Evolutionary conservation across 1,139 yeast species (phyloP).

Genomic region (Pichia terricola): DNA sequence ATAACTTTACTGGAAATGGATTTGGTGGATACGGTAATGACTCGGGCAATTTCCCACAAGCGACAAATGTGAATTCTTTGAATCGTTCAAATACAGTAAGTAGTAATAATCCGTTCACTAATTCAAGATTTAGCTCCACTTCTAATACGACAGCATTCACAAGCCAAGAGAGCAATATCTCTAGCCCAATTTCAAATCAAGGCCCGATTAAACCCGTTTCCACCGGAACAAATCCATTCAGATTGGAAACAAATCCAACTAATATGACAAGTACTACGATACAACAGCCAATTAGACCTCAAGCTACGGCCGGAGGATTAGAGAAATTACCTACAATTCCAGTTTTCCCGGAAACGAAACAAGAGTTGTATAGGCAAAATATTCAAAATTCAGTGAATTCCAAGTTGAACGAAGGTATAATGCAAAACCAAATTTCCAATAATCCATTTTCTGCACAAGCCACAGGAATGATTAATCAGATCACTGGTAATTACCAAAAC

Average conservation of each 20-base stretch:
- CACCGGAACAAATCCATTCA: slow-evolving; percentile 44
- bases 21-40: slow-evolving; percentile 5
- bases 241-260: slow-evolving; percentile 15
- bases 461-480: slow-evolving; percentile 14
- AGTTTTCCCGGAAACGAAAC: slow-evolving; percentile 56
- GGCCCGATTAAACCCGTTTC: slow-evolving; percentile 12
- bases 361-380: slow-evolving; percentile 12
- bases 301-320: slow-evolving; percentile 60
- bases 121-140: slow-evolving; percentile 17
- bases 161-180: slow-evolving; percentile 2
- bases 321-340: slow-evolving; percentile 53
- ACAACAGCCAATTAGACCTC: slow-evolving; percentile 28
- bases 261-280: background rate
- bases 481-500: too few species aligned
- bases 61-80: background rate
- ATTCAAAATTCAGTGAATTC: slow-evolving; percentile 16
- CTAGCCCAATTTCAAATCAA: background rate
- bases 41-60: background rate
- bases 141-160: slow-evolving; percentile 19
- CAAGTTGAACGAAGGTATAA: slow-evolving; percentile 16
- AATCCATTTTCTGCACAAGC: slow-evolving; percentile 13
- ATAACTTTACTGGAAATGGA: slow-evolving; percentile 12
- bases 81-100: slow-evolving; percentile 3
- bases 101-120: slow-evolving; percentile 22
- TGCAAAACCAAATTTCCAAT: slow-evolving; percentile 6